Evolutionary conservation across 768 basidiomycete species (phyloP), one percentile per base, ranked within the genome.

Genomic region (Russula ochroleuca): DNA sequence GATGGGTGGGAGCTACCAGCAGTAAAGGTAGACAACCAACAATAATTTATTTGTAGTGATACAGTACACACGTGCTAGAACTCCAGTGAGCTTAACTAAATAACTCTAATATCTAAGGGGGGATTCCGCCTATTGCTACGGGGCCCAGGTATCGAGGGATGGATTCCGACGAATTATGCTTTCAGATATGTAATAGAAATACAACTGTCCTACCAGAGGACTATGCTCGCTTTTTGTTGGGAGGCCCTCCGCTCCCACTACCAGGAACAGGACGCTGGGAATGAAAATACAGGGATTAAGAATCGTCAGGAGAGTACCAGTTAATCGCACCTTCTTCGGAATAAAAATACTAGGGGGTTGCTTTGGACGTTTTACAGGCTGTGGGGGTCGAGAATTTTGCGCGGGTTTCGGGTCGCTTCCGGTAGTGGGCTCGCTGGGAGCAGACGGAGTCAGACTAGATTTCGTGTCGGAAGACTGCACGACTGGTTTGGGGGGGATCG

Each of bases 1-100:
- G 84, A 87, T 35, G 85, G 85, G 8, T 95, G 95, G 86, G 92
- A 96, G 72, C 75, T 99, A 61, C 92, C 94, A 35, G 82, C 92
- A 2, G 78, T 93, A 28, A 69, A 68, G 48, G 70, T 68, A 38
- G 64, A 69, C 33, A 40, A 15, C 57, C 17, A 10, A 51, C 40
- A 61, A 61, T 65, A 61, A 61, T 43, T 65, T 65, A n/a, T 41
- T 50, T 61, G 40, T 57, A 35, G 25, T 57, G 40, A 47, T 66
- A 65, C 28, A 59, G 45, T 64, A 64, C 52, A 51, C 50, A 52
- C 37, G 40, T 63, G 49, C 33, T 54, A 38, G 15, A 37, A 43
- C 35, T 31, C 33, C 21, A 38, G 21, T 21, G 15, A 13, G 21
- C 3, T 21, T 2, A 37, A 14, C 21, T 38, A 54, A 23, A 40